phyloP scores from a whole-genome alignment of 345 rosid genomes.

The Abelmoschus esculentus region DNA sequence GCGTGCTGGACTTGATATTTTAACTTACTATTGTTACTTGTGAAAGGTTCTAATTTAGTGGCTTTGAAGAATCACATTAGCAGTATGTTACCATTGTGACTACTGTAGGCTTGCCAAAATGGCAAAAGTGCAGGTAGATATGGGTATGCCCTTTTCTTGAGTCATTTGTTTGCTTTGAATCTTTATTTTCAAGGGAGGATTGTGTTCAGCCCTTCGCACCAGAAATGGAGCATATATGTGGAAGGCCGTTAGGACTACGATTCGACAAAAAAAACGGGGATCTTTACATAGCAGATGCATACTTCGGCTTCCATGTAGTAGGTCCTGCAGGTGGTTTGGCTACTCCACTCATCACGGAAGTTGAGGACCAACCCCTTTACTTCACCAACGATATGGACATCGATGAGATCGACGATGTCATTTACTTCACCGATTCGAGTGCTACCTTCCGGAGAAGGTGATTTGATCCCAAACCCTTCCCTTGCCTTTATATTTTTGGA shows the following conservation, averaged over 20 bases:
- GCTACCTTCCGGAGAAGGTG: constrained; percentile 59
- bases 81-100: background rate
- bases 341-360: constrained; percentile 38
- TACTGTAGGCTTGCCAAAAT: too few relatives aligned
- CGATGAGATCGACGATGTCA: constrained; percentile 41
- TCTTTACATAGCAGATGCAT: constrained; percentile 75
- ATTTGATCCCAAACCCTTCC: background rate
- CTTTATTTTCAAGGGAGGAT: constrained; percentile 31
- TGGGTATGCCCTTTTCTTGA: background rate
- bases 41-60: background rate
- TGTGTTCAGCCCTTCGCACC: constrained; percentile 62
- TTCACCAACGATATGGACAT: constrained; percentile 74
- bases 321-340: constrained; percentile 70
- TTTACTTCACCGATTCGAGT: constrained; percentile 74
- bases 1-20: background rate
- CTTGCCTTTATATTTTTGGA: background rate
- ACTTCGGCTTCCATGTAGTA: constrained; percentile 53
- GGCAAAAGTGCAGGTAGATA: too few relatives aligned
- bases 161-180: constrained; percentile 2
- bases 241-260: constrained; percentile 66
- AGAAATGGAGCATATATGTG: constrained; percentile 63
- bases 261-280: constrained; percentile 58
- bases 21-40: background rate
- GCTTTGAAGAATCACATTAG: background rate
- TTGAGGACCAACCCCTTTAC: constrained; percentile 44